These are phyloP conservation scores for Tetracentron sinense DNA, from an alignment of 164 flowering plant genomes.

Conservation along the genomic window DNA sequence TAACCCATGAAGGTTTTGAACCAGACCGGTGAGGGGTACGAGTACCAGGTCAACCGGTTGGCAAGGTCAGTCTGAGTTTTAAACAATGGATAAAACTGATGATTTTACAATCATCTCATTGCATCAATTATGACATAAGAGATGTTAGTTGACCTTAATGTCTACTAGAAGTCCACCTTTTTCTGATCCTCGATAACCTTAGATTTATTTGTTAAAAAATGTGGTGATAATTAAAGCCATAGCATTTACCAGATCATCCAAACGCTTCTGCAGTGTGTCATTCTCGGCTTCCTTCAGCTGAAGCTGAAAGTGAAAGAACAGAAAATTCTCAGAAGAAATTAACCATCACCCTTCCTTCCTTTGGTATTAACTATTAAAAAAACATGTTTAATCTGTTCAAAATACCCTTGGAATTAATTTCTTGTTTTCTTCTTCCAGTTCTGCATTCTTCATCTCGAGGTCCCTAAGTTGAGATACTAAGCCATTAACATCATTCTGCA, in stretches of 20 bases:
- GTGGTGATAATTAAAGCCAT: neutral
- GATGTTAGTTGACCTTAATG: neutral
- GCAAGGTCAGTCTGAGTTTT: no score
- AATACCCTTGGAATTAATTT: slow-evolving; percentile 48
- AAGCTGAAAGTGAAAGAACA: slow-evolving; percentile 45
- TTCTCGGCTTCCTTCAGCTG: slow-evolving; percentile 50
- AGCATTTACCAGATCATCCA: slow-evolving; percentile 63
- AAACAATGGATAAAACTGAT: no score
- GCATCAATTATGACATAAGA: no score
- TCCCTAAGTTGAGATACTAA: slow-evolving; percentile 64
- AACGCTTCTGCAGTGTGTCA: slow-evolving; percentile 48
- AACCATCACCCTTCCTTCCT: neutral
- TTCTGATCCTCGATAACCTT: no score
- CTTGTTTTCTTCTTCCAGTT: slow-evolving; percentile 62
- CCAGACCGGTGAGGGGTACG: no score
- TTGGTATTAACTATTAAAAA: neutral
- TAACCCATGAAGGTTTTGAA: no score
- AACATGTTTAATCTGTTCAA: neutral
- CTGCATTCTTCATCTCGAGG: slow-evolving; percentile 54
- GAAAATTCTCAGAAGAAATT: slow-evolving; percentile 5
- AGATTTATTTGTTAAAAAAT: no score
- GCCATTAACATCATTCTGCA: slow-evolving; percentile 65
- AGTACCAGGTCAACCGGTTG: no score
- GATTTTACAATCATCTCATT: no score
- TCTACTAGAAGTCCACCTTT: neutral